A percentile compares a stretch with the other conserved stretches of the same genome.
These are phyloP conservation scores for Lathyrus tuberosus DNA, from an alignment of 306 rosid genomes.

Conservation along the genomic window DNA sequence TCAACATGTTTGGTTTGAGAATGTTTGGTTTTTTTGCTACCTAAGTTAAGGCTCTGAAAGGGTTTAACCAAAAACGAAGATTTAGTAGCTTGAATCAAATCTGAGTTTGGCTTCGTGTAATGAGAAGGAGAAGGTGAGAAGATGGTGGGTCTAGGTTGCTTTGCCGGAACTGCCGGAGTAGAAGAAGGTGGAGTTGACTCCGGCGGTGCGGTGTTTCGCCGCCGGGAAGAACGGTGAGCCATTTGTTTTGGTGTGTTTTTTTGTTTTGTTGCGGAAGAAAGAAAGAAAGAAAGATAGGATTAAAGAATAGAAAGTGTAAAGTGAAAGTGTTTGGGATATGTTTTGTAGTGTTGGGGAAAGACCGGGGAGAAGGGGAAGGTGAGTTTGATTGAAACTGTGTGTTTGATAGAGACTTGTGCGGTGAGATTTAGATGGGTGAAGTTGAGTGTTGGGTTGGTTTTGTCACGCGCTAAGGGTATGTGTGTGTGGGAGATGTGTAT, in stretches of 20 bases:
- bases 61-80: slow-evolving; percentile 45
- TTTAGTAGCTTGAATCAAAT: slow-evolving; percentile 45
- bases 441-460: slow-evolving; percentile 13
- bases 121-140: slow-evolving; percentile 36
- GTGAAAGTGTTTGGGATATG: neutral
- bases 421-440: slow-evolving; percentile 33
- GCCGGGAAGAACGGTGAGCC: slow-evolving; percentile 61
- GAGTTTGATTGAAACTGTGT: slow-evolving; percentile 17
- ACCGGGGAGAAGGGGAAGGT: too few relatives aligned
- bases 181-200: slow-evolving; percentile 42
- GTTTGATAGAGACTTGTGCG: slow-evolving; percentile 46
- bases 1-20: slow-evolving; percentile 41
- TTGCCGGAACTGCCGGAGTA: neutral
- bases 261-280: neutral
- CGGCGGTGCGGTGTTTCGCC: slow-evolving; percentile 52
- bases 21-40: slow-evolving; percentile 40
- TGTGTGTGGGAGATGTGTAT: neutral
- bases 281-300: too few relatives aligned
- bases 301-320: slow-evolving; percentile 13
- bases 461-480: slow-evolving; percentile 47
- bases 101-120: slow-evolving; percentile 42
- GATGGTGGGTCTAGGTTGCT: slow-evolving; percentile 42
- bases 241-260: neutral
- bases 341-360: slow-evolving; percentile 11
- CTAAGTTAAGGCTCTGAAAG: slow-evolving; percentile 46